Base-by-base conservation (phyloP, 2,329 filamentous ascomycete species). In the Aspergillus pseudoglaucus region DNA sequence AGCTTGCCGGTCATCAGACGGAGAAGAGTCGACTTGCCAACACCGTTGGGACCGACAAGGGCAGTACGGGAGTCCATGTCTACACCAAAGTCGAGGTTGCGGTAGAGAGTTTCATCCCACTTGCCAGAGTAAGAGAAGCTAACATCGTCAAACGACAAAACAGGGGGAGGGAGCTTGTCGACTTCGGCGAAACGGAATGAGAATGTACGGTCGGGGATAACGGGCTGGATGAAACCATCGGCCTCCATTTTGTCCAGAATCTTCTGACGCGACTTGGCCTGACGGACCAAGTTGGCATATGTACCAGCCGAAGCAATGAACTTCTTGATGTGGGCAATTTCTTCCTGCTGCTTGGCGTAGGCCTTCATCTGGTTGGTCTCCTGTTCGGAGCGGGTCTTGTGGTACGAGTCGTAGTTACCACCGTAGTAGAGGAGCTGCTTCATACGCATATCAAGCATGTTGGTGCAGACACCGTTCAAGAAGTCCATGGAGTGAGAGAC, bases 191-290 rank as follows among this genome's bases (percentile, higher is more conserved):
- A 98, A 65, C 91, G 85, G 85, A 98, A 98, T 49, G 85, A 91
- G 77, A 98, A 98, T 66, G 95, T 86, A 53, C 83, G 82, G 74
- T 98, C 93, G 55, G 82, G 74, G 47, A 79, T 73, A 53, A 98
- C 90, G 48, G 89, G 88, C 74, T 98, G 86, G 68, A 98, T 97
- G 73, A 97, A 93, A 59, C 93, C 93, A 64, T 98, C 93, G 61
- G 94, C 93, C 80, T 97, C 91, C 93, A 98, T 98, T 85, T 98
- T 98, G 82, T 98, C 93, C 59, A 97, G 81, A 72, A 97, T 97
- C 88, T 98, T 98, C 75, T 98, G 93, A 57, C 93, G 85, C 39
- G 93, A 97, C 81, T 98, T 98, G 74, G 94, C 94, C 76, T 98
- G 93, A 71, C 88, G 83, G 68, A 98, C 93, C 78, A 98, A 81